These are phyloP conservation scores for Tricholoma terreum DNA, from an alignment of 768 basidiomycete genomes.

Conservation along the genomic window DNA sequence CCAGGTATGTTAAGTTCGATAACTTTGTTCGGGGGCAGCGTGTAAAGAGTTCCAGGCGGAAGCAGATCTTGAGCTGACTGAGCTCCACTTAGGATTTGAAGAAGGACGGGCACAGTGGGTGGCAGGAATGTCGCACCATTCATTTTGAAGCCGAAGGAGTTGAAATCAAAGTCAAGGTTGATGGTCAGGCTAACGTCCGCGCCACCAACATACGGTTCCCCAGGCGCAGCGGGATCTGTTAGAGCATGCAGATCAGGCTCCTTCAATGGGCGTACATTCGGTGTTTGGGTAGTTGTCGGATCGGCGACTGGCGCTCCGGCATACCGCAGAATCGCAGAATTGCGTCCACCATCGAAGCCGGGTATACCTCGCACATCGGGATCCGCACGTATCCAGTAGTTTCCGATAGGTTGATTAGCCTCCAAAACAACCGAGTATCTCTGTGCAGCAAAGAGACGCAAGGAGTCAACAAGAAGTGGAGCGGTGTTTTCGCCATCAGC, in stretches of 20 bases:
- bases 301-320: slow-evolving; percentile 39
- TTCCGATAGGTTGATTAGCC: no score
- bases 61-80: slow-evolving; percentile 38
- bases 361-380: no score
- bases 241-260: not conserved
- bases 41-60: slow-evolving; percentile 37
- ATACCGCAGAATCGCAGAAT: slow-evolving; percentile 42
- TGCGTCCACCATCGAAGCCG: no score
- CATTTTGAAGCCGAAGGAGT: slow-evolving; percentile 17
- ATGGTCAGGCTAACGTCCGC: not conserved
- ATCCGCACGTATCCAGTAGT: no score
- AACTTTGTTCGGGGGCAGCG: slow-evolving; percentile 40
- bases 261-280: not conserved
- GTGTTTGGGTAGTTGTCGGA: slow-evolving; percentile 20
- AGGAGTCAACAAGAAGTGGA: slow-evolving; percentile 40
- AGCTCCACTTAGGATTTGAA: no score
- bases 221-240: not conserved
- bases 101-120: no score
- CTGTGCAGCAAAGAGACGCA: slow-evolving; percentile 26
- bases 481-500: slow-evolving; percentile 40
- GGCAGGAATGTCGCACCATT: slow-evolving; percentile 30
- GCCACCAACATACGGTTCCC: slow-evolving; percentile 26
- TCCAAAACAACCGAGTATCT: no score
- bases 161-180: not conserved
- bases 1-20: slow-evolving; percentile 42